Base-by-base conservation (phyloP, 169 alveolate genomes). In the Plasmodium berghei region DNA sequence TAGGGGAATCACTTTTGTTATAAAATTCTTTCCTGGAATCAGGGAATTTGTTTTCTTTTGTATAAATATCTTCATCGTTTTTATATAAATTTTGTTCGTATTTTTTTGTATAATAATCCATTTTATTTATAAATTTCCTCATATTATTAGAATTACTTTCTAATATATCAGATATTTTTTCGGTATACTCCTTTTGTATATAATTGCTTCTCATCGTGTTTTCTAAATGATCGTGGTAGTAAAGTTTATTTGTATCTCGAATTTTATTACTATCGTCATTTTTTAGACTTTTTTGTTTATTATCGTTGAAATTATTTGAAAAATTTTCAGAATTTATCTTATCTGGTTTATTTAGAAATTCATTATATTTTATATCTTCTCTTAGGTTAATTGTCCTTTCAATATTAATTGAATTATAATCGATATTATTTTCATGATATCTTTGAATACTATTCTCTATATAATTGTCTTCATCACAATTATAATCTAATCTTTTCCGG, bases 71-170 rank as follows among this genome's bases (percentile, higher is more conserved):
- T 52, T 58, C 45, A 55, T 40, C 66, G 26, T 45, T 64, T 20
- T 40, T 48, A 69, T 40, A 52, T 77, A 46, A 42, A 49, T 64
- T 70, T 10, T 42, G 42, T 20, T 74, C 73, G 42, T 74, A 34
- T 67, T 24, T 74, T 26, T 40, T 48, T 54, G 69, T 10, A 62
- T 74, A 55, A 62, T 54, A 74, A 48, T 40, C 18, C 64, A 28
- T 74, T 26, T 54, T 74, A 9, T 26, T 8, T 46, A 48, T 74
- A 18, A 26, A 45, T 42, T 34, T 62, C 20, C 22, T 74, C 24
- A 46, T 26, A 24, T 24, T 54, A 34, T 40, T 49, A 14, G 73
- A 45, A 20, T 54, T 26, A 16, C 16, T 46, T 34, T 16, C 14
- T 24, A 46, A 22, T 52, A 49, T 45, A 26, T 28, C 80, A 49